Percentiles rank a stretch among this genome's conserved stretches.
These are phyloP conservation scores for Backusella morwellensis DNA, from an alignment of 192 early-diverging fungal species.

Conservation along the genomic window DNA sequence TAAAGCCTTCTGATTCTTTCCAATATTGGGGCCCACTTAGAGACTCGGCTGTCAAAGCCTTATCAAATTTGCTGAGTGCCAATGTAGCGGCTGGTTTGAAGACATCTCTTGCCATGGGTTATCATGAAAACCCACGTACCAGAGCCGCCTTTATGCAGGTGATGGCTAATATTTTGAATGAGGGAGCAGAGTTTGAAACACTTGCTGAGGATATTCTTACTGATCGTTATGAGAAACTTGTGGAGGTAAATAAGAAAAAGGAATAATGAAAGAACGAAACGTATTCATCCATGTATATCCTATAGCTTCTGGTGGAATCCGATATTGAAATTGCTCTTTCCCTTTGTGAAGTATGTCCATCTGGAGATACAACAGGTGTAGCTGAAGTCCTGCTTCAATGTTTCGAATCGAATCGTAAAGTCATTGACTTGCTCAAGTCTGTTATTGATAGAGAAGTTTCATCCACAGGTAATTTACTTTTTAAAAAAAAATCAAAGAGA, in stretches of 20 bases:
- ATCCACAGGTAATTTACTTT: slow-evolving; percentile 53
- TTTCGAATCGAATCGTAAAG: slow-evolving; percentile 62
- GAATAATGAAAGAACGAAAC: not conserved
- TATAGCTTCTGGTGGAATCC: slow-evolving; percentile 46
- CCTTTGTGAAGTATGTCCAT: slow-evolving; percentile 68
- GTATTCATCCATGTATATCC: not conserved
- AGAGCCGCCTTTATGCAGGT: slow-evolving; percentile 78
- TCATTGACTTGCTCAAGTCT: slow-evolving; percentile 56
- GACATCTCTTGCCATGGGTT: slow-evolving; percentile 70
- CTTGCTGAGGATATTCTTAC: slow-evolving; percentile 54
- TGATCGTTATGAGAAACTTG: slow-evolving; percentile 60
- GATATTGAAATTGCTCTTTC: slow-evolving; percentile 64
- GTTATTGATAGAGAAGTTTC: slow-evolving; percentile 69
- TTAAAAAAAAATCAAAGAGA: not conserved
- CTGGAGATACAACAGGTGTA: slow-evolving; percentile 74
- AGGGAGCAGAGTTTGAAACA: slow-evolving; percentile 63
- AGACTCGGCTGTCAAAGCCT: slow-evolving; percentile 55
- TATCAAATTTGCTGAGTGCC: slow-evolving; percentile 75
- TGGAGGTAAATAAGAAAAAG: slow-evolving; percentile 48
- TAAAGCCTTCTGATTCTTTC: not conserved
- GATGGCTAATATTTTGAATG: slow-evolving; percentile 71
- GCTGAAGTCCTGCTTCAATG: slow-evolving; percentile 60
- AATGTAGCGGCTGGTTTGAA: slow-evolving; percentile 82
- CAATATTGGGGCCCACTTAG: slow-evolving; percentile 13
- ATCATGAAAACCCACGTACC: slow-evolving; percentile 74